These are phyloP conservation scores for Cladobotryum mycophilum DNA, from an alignment of 2,329 filamentous ascomycete genomes.

Conservation along the genomic window DNA sequence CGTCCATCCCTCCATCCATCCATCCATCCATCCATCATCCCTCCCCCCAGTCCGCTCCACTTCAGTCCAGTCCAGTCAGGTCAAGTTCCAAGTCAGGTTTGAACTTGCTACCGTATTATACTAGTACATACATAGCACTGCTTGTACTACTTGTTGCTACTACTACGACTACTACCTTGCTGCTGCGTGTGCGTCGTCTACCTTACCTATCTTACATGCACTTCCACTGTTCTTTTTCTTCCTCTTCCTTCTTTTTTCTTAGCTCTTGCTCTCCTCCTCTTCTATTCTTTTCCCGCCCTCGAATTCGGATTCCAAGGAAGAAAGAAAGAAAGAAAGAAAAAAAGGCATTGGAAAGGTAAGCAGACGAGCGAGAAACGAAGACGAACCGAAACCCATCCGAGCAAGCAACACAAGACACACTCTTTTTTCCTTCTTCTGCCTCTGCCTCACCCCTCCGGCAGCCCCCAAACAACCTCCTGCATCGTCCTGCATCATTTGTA, in stretches of 20 bases:
- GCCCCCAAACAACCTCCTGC: conserved; percentile 10
- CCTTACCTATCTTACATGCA: conserved; percentile 11
- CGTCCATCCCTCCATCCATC: conserved; percentile 4
- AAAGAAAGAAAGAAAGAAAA: not conserved
- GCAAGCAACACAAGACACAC: not conserved
- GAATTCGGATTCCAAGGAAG: not conserved
- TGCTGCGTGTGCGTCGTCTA: conserved; percentile 4
- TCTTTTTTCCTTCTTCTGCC: not conserved
- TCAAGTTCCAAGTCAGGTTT: too few species aligned
- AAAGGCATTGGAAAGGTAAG: not conserved
- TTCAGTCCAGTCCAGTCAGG: too few species aligned
- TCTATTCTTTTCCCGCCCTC: not conserved
- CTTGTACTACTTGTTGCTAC: conserved; percentile 4
- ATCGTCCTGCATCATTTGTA: conserved; percentile 10
- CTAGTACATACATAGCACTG: too few species aligned
- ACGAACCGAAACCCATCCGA: not conserved
- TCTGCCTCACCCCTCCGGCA: not conserved
- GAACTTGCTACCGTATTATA: too few species aligned
- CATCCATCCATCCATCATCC: conserved; percentile 2
- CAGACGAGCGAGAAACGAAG: conserved; percentile 1
- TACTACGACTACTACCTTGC: conserved; percentile 1
- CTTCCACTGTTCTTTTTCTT: conserved; percentile 5
- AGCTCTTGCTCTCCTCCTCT: not conserved
- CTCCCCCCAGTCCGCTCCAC: not conserved
- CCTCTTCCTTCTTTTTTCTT: conserved; percentile 7